Evolutionary conservation across 2,329 filamentous ascomycete genomes (phyloP).

Genomic region (Alternaria novae-zelandiae): DNA sequence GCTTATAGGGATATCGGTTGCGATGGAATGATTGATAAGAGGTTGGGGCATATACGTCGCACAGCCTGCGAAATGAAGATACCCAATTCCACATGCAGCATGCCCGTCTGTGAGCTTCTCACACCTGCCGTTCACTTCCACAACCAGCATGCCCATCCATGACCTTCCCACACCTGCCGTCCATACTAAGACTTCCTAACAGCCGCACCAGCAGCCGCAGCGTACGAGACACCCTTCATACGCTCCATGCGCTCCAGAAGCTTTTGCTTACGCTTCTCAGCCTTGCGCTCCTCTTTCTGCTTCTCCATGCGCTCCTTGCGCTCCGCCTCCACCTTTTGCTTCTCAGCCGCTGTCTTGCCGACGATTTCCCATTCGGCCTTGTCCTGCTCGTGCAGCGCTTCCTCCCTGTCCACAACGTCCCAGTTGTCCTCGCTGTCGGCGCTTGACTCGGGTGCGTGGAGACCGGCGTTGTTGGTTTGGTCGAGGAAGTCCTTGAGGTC

Average conservation of each 20-base stretch:
- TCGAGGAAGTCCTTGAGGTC: slow-evolving; percentile 10
- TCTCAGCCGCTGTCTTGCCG: slow-evolving; percentile 1
- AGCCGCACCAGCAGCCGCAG: not conserved
- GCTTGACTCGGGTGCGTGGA: not conserved
- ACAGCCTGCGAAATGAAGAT: slow-evolving; percentile 5
- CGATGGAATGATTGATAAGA: not conserved
- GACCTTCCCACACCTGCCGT: not conserved
- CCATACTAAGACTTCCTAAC: not conserved
- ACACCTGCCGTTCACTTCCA: not conserved
- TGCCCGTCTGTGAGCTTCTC: not conserved
- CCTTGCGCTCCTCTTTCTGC: not conserved
- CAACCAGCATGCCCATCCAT: not conserved
- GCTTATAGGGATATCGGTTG: not conserved
- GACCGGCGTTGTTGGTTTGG: slow-evolving; percentile 5
- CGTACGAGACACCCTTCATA: not conserved
- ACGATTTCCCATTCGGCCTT: not conserved
- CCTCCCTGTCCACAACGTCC: not conserved
- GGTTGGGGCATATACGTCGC: not conserved
- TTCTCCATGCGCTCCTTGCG: not conserved
- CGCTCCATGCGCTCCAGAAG: not conserved
- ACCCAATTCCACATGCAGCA: not conserved
- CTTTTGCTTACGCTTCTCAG: not conserved
- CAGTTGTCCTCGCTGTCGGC: not conserved
- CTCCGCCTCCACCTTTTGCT: not conserved
- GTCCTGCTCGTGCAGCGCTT: not conserved